A percentile compares a stretch with the other conserved stretches of the same genome.
phyloP scores from a whole-genome alignment of 192 early-diverging fungal genomes.

The Phlyctochytrium planicorne region DNA sequence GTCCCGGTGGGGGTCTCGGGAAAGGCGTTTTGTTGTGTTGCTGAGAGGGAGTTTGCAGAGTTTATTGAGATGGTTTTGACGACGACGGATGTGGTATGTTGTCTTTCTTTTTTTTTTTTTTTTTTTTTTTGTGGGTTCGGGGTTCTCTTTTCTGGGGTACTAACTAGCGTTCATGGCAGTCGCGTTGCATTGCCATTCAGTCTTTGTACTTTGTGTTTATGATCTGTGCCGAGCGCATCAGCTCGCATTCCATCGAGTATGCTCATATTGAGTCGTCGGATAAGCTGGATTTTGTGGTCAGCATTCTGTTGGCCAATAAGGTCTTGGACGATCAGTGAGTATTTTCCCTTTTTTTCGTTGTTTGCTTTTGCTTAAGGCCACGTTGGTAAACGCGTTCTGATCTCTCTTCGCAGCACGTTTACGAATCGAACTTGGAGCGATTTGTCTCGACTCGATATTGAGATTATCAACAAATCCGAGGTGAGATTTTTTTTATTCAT shows the following conservation, averaged over 20 bases:
- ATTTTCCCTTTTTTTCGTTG: neutral
- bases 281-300: neutral
- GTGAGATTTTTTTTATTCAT: neutral
- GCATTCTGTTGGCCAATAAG: slow-evolving; percentile 4
- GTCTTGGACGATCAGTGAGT: slow-evolving; percentile 14
- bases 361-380: neutral
- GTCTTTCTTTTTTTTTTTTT: neutral
- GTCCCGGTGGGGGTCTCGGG: neutral
- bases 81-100: slow-evolving; percentile 7
- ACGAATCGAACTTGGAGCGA: slow-evolving; percentile 14
- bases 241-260: no score
- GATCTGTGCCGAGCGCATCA: no score
- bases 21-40: neutral
- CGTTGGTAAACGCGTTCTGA: no score
- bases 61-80: neutral
- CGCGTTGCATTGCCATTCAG: neutral
- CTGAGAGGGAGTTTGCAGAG: neutral
- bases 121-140: no score
- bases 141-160: neutral
- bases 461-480: slow-evolving; percentile 2
- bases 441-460: neutral
- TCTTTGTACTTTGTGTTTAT: neutral
- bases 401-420: slow-evolving; percentile 1
- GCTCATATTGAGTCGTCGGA: no score
- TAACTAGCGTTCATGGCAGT: neutral